A percentile compares a stretch with the other conserved stretches of the same genome.
phyloP scores from a whole-genome alignment of 75 land plant species.

The Ceratopteris richardii region DNA sequence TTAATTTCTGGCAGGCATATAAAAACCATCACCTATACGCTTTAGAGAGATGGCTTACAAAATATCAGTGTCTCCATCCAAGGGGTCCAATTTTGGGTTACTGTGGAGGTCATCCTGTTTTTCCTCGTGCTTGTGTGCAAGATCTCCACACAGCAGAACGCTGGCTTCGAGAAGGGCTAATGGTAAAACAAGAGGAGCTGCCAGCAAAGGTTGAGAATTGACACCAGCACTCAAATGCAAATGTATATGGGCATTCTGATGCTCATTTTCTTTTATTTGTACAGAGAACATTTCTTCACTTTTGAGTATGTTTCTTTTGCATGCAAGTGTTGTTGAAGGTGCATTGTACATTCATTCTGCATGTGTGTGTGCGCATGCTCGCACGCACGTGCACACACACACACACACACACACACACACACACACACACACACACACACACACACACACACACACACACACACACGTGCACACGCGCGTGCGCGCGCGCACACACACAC shows the following conservation, averaged over 20 bases:
- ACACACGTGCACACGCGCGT: no score
- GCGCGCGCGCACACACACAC: no score
- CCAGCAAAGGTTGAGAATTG: slow-evolving; percentile 73
- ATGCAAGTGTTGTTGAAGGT: no score
- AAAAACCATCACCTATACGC: slow-evolving; percentile 80
- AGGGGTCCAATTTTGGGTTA: slow-evolving; percentile 87
- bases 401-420: no score
- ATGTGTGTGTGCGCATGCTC: no score
- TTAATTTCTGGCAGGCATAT: slow-evolving; percentile 56
- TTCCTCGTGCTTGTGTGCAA: slow-evolving; percentile 84
- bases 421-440: no score
- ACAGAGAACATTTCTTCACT: no score
- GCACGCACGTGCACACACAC: no score
- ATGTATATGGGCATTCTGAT: neutral
- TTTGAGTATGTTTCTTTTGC: no score
- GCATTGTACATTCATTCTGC: no score
- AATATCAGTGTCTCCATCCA: slow-evolving; percentile 74
- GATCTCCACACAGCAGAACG: slow-evolving; percentile 56
- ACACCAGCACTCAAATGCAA: no score
- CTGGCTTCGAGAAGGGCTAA: slow-evolving; percentile 88
- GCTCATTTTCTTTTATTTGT: neutral
- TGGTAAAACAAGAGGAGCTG: slow-evolving; percentile 52
- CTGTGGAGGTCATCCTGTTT: slow-evolving; percentile 85
- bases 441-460: no score
- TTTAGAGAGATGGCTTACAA: slow-evolving; percentile 87